Evolutionary conservation across 129 eudicot species (phyloP).

Genomic region (Glebionis coronaria): DNA sequence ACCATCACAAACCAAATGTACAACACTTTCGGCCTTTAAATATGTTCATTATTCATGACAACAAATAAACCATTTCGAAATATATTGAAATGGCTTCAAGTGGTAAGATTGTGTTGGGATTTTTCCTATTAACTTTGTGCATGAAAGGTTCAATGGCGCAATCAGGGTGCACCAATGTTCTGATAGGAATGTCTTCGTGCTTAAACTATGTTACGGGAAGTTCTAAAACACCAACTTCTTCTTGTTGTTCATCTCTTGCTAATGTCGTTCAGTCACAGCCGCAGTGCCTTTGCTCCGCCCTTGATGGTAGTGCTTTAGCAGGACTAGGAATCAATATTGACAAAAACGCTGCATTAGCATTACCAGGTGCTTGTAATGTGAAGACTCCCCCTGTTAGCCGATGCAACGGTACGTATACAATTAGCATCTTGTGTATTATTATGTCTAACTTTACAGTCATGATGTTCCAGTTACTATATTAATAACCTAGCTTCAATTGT

Average conservation of each 20-base stretch:
- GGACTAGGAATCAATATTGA: slow-evolving; percentile 44
- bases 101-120: slow-evolving; percentile 16
- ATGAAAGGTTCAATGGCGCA: slow-evolving; percentile 34
- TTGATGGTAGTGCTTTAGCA: slow-evolving; percentile 39
- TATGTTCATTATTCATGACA: neutral
- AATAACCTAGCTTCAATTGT: too few relatives aligned
- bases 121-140: slow-evolving; percentile 22
- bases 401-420: slow-evolving; percentile 28
- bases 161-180: slow-evolving; percentile 46
- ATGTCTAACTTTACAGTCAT: neutral
- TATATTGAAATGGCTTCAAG: slow-evolving; percentile 22
- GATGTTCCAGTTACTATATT: too few relatives aligned
- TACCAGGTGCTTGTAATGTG: slow-evolving; percentile 35
- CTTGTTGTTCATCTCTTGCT: slow-evolving; percentile 49
- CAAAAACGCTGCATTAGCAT: slow-evolving; percentile 33
- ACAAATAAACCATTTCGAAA: slow-evolving; percentile 17
- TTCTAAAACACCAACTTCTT: slow-evolving; percentile 38
- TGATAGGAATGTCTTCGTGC: slow-evolving; percentile 61
- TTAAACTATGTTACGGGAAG: slow-evolving; percentile 48
- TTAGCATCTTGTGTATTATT: neutral
- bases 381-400: slow-evolving; percentile 38
- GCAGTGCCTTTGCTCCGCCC: slow-evolving; percentile 44
- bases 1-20: slow-evolving; percentile 10
- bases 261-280: slow-evolving; percentile 47
- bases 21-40: slow-evolving; percentile 21